Evolutionary conservation across 805 yeast genomes (phyloP).

Genomic region (Sungouiella thailandica): DNA sequence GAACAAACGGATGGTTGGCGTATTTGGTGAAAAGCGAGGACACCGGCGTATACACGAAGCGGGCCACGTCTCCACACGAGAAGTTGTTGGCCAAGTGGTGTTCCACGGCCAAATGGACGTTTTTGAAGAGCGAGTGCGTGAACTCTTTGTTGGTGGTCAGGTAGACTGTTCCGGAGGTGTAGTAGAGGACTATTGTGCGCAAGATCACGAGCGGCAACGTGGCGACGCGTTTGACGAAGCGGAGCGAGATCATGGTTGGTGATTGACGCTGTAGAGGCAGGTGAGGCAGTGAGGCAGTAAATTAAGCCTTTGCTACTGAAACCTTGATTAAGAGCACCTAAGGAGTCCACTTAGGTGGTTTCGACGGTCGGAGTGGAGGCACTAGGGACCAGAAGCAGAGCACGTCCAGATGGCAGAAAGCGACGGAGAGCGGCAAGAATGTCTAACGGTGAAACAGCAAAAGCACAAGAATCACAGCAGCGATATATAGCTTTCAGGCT

Average conservation of each 20-base stretch:
- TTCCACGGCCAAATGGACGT: conserved; percentile 22
- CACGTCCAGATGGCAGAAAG: too few relatives aligned
- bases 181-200: conserved; percentile 20
- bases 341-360: too few relatives aligned
- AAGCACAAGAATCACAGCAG: too few relatives aligned
- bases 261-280: too few relatives aligned
- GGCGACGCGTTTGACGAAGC: conserved; percentile 17
- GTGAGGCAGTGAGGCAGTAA: too few relatives aligned
- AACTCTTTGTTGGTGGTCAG: conserved; percentile 25
- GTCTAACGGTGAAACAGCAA: too few relatives aligned
- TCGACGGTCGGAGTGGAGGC: too few relatives aligned
- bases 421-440: too few relatives aligned
- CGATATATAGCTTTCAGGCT: too few relatives aligned
- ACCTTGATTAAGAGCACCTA: too few relatives aligned
- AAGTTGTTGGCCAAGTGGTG: conserved; percentile 22
- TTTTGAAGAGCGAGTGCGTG: conserved; percentile 24
- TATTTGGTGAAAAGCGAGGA: conserved; percentile 13
- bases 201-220: conserved; percentile 21
- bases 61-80: conserved; percentile 18
- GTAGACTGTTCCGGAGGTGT: conserved; percentile 29
- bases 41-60: conserved; percentile 19
- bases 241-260: conserved; percentile 13
- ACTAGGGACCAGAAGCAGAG: too few relatives aligned
- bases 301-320: too few relatives aligned
- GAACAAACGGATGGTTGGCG: conserved; percentile 9